A percentile compares a stretch with the other conserved stretches of the same genome.
phyloP scores from a whole-genome alignment of 768 basidiomycete species.

The Auricularia heimuer region DNA sequence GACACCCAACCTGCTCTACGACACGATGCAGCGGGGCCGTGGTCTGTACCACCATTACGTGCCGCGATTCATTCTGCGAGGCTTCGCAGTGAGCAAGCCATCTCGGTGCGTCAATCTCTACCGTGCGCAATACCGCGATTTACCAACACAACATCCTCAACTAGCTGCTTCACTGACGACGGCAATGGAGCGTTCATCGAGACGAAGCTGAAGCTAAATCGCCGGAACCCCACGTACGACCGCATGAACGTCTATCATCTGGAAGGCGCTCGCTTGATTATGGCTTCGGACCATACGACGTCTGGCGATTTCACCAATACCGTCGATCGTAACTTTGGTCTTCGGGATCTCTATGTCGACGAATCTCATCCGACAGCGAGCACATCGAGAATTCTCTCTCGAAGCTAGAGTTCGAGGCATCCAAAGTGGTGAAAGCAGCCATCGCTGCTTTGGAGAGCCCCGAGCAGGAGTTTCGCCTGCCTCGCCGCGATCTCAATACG shows the following conservation, averaged over 20 bases:
- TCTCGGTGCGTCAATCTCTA: neutral
- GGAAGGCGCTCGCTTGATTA: neutral
- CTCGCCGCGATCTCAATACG: constrained; percentile 2
- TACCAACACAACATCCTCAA: neutral
- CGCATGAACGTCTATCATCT: constrained; percentile 6
- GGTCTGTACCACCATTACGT: constrained; percentile 5
- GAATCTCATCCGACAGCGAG: neutral
- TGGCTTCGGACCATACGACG: neutral
- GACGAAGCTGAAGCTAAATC: neutral
- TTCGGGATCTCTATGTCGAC: constrained; percentile 3
- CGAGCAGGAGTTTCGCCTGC: neutral
- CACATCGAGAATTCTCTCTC: constrained; percentile 6
- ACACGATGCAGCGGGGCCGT: neutral
- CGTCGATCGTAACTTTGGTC: constrained; percentile 3
- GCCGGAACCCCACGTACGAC: neutral
- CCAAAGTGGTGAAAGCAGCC: neutral
- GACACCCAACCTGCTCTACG: neutral
- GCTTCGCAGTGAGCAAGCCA: neutral
- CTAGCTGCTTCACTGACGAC: neutral
- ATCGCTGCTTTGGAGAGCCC: neutral
- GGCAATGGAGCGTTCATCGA: neutral
- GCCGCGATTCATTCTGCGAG: constrained; percentile 6
- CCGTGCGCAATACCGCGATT: neutral
- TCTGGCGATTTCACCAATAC: neutral
- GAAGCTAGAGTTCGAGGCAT: constrained; percentile 5